Base-by-base conservation (phyloP, 305 asterid genomes). In the Fraxinus sp. region DNA sequence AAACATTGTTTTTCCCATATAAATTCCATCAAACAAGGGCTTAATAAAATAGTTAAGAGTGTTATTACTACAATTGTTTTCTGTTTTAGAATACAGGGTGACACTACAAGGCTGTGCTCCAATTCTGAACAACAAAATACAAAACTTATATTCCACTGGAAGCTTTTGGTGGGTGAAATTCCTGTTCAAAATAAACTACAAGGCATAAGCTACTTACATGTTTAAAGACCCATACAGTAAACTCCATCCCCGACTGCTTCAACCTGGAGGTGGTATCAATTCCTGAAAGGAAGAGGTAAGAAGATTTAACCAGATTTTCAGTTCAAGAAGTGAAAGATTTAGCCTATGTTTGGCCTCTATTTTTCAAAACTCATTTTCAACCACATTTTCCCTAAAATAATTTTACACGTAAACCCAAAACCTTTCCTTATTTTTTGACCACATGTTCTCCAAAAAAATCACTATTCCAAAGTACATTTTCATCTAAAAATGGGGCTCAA, bases 191-290 rank as follows among this genome's bases (percentile, higher is more conserved):
- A 78, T 5, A 37, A 83, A 80, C 71, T 74, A 55, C 78, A 80
- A 78, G 71, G 14, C 70, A 80, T 24, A 66, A 79, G 79, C 78
- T 22, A 82, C 98, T 91, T 88, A 96, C 99, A 90, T 96, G 98
- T 90, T 96, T 96, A 90, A 96, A 96, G 88, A 96, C 99, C 99
- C 99, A 96, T 57, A 96, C 98, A 74, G 97, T 88, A 83, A 96
- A 96, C 94, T 96, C 99, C 99, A 96, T 94, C 70, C 99, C 98
- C 90, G 90, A 84, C 87, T 96, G 99, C 91, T 91, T 96, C 91
- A 94, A 88, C 94, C 98, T 94, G 90, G 98, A 89, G 71, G 97
- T 89, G 77, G 99, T 87, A 86, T 93, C 95, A 81, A 20, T 83
- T 87, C 98, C 99, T 96, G 87, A 59, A 66, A 83, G 81, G 30